Evolutionary conservation across 306 rosid genomes (phyloP), one percentile per base, ranked within the genome.

Genomic region (Fragaria nilgerrensis): DNA sequence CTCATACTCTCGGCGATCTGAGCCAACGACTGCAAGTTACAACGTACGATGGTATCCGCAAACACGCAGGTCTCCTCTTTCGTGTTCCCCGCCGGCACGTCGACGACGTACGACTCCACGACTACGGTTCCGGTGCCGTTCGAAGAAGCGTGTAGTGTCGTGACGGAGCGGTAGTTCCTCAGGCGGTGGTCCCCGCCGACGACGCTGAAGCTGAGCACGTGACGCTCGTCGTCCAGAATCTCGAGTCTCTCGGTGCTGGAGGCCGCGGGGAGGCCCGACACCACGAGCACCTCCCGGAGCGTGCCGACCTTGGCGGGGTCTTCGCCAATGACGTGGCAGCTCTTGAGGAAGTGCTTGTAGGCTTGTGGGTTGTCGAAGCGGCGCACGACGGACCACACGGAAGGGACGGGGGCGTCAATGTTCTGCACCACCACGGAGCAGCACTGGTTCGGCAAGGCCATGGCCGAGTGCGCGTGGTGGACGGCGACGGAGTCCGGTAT

Each of bases 331-430:
- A 95, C 97, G 63, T 90, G 89, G 84, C 98, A 95, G 84, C 97
- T 95, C 88, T 88, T 95, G 34, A 95, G 81, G 64, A 95, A 95
- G 72, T 95, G 89, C 77, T 95, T 95, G 90, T 95, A 95, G 2
- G 82, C 96, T 64, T 95, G 98, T 0, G 98, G 98, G 67, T 90
- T 88, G 73, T 92, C 98, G 83, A 95, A 95, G 4, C 98, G 91
- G 1, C 97, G 84, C 0, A 95, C 89, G 0, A 95, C 90, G 17
- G 96, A 77, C 98, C 98, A 95, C n/a, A 95, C 98, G 23, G 85
- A 70, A 1, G 86, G 74, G 27, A 85, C 85, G 0, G 97, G 91
- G 1, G 97, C 97, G 78, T 88, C 79, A 64, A 92, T 90, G 61
- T 75, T 50, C 74, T 95, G 98, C 80, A 92, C 81, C 62, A 92